phyloP scores from a whole-genome alignment of 2,329 filamentous ascomycete genomes.

The Xylaria sp. region DNA sequence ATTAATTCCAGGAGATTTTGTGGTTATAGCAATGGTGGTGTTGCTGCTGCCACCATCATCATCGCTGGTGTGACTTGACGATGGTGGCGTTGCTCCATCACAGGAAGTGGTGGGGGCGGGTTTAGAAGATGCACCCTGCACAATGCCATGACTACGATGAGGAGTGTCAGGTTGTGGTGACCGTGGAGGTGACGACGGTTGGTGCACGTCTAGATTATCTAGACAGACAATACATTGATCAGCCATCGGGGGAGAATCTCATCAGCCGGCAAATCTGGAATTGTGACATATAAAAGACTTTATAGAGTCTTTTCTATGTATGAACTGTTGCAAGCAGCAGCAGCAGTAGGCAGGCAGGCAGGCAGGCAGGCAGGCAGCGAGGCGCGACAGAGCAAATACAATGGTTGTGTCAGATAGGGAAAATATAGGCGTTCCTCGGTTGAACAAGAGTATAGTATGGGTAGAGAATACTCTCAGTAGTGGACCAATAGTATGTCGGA shows the following conservation, averaged over 20 bases:
- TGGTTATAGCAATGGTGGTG: conserved; percentile 42
- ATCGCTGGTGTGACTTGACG: conserved; percentile 43
- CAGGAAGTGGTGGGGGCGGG: conserved; percentile 33
- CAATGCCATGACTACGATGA: conserved; percentile 29
- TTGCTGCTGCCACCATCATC: conserved; percentile 46
- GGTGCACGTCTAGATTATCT: conserved; percentile 63
- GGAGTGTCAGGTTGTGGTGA: conserved; percentile 42
- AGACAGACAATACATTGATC: conserved; percentile 79
- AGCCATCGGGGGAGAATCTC: conserved; percentile 58
- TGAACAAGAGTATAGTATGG: conserved; percentile 4
- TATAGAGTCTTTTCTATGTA: conserved; percentile 49
- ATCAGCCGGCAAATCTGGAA: conserved; percentile 48
- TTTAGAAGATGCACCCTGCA: conserved; percentile 33
- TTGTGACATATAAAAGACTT: conserved; percentile 52
- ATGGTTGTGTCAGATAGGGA: conserved; percentile 33
- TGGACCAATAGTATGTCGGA: conserved; percentile 34
- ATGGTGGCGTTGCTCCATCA: conserved; percentile 40
- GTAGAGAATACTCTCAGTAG: neutral
- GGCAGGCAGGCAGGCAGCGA: conserved; percentile 36
- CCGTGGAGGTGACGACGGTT: conserved; percentile 42
- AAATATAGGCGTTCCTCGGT: conserved; percentile 28
- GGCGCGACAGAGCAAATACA: conserved; percentile 31
- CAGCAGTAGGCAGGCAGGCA: too few species aligned
- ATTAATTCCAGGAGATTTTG: conserved; percentile 40
- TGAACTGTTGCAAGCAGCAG: conserved; percentile 22